phyloP scores from a whole-genome alignment of 1,139 yeast genomes.

The Taiozyma sp. region DNA sequence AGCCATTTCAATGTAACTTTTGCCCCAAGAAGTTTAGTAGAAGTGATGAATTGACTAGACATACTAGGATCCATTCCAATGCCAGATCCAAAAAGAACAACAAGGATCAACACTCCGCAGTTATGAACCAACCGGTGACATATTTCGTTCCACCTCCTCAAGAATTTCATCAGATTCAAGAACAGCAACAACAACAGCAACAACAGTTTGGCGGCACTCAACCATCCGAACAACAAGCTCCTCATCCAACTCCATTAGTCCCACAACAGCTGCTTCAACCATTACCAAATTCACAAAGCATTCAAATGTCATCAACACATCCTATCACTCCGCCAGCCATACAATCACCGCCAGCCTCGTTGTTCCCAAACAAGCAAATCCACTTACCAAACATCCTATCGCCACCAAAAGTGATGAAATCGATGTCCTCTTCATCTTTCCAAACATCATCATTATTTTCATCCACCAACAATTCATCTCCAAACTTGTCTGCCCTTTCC shows the following conservation, averaged over 20 bases:
- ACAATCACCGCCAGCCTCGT: slow-evolving; percentile 9
- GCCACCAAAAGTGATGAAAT: slow-evolving; percentile 24
- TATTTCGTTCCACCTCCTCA: slow-evolving; percentile 21
- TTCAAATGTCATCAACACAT: slow-evolving; percentile 1
- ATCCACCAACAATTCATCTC: slow-evolving; percentile 18
- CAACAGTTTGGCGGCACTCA: not conserved
- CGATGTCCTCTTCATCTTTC: slow-evolving; percentile 20
- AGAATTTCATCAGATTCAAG: not conserved
- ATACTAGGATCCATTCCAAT: slow-evolving; percentile 58
- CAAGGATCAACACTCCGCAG: slow-evolving; percentile 24
- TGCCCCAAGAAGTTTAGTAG: slow-evolving; percentile 65
- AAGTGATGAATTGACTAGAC: slow-evolving; percentile 67
- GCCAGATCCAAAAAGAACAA: slow-evolving; percentile 49
- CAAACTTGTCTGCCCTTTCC: slow-evolving; percentile 19
- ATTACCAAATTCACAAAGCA: slow-evolving; percentile 1
- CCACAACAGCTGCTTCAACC: slow-evolving; percentile 6
- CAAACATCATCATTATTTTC: slow-evolving; percentile 22
- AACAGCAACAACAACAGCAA: not conserved
- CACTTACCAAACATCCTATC: slow-evolving; percentile 22
- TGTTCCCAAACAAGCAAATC: slow-evolving; percentile 17
- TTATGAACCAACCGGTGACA: slow-evolving; percentile 21
- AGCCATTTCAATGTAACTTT: slow-evolving; percentile 69
- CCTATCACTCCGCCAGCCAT: slow-evolving; percentile 3
- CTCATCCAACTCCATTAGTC: slow-evolving; percentile 2
- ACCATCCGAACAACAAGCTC: not conserved